A percentile compares a stretch with the other conserved stretches of the same genome.
Evolutionary conservation across 176 grass and related monocot genomes (phyloP).

Genomic region (Carex parvula): DNA sequence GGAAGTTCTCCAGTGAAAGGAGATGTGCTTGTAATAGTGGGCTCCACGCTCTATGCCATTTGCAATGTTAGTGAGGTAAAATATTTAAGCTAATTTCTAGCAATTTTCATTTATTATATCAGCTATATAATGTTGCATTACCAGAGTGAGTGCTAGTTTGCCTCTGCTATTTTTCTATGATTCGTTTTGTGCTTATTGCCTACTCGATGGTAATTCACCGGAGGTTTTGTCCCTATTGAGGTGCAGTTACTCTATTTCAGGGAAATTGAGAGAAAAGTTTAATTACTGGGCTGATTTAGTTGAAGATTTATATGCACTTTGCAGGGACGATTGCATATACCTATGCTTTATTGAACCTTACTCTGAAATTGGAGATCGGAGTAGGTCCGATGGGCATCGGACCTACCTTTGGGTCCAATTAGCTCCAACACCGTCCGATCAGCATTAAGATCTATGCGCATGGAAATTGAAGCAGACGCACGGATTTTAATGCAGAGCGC

Average conservation of each 20-base stretch:
- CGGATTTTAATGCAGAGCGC: too few relatives aligned
- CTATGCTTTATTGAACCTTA: background rate
- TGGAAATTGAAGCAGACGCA: too few relatives aligned
- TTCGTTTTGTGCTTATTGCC: background rate
- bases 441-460: too few relatives aligned
- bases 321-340: background rate
- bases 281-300: background rate
- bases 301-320: background rate
- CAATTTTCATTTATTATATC: background rate
- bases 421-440: too few relatives aligned
- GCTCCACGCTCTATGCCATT: constrained; percentile 59
- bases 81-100: background rate
- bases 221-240: constrained; percentile 4
- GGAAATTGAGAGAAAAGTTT: background rate
- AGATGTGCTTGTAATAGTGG: constrained; percentile 51
- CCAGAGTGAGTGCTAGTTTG: background rate
- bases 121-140: background rate
- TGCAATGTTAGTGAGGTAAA: constrained; percentile 71
- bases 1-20: constrained; percentile 57
- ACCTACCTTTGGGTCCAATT: too few relatives aligned
- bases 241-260: background rate
- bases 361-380: too few relatives aligned
- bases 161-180: background rate
- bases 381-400: too few relatives aligned
- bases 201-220: background rate